Conservation (phyloP, 169 alveolate genomes). For the Babesia sp. region DNA sequence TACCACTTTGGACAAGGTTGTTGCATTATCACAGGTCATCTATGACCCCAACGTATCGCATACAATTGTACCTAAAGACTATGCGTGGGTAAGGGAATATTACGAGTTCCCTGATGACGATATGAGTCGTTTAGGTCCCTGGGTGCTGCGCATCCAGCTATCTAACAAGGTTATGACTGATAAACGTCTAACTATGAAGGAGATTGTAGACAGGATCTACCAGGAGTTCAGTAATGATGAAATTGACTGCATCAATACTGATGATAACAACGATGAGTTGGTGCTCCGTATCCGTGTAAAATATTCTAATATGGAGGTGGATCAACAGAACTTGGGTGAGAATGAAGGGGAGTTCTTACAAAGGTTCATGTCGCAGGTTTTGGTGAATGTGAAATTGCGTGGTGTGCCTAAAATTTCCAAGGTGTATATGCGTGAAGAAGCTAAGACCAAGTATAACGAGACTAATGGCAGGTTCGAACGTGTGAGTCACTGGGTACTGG, state of each 20-base stretch:
- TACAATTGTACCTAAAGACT: constrained; percentile 92
- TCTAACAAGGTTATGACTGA: constrained; percentile 92
- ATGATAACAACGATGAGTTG: constrained; percentile 94
- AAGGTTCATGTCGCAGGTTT: constrained; percentile 83
- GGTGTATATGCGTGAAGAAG: constrained; percentile 96
- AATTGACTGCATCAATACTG: constrained; percentile 93
- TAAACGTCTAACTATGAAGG: constrained; percentile 93
- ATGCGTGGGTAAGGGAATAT: constrained; percentile 91
- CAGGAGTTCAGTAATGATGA: constrained; percentile 87
- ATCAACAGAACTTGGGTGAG: constrained; percentile 71
- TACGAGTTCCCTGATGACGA: constrained; percentile 94
- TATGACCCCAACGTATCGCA: constrained; percentile 96
- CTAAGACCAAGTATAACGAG: constrained; percentile 86
- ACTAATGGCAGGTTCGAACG: constrained; percentile 85
- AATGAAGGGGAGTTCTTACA: constrained; percentile 87
- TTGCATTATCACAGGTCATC: constrained; percentile 89
- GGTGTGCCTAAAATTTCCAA: constrained; percentile 88
- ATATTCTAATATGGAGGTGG: constrained; percentile 68
- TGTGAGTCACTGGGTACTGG: constrained; percentile 95
- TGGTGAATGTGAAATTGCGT: constrained; percentile 81
- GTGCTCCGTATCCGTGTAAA: constrained; percentile 92
- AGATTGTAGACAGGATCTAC: constrained; percentile 88
- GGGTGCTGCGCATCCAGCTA: constrained; percentile 95
- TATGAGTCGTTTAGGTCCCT: constrained; percentile 86
- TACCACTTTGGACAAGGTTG: constrained; percentile 92